A percentile compares a stretch with the other conserved stretches of the same genome.
Evolutionary conservation across 306 rosid species (phyloP).

Genomic region (Vigna hirtella): DNA sequence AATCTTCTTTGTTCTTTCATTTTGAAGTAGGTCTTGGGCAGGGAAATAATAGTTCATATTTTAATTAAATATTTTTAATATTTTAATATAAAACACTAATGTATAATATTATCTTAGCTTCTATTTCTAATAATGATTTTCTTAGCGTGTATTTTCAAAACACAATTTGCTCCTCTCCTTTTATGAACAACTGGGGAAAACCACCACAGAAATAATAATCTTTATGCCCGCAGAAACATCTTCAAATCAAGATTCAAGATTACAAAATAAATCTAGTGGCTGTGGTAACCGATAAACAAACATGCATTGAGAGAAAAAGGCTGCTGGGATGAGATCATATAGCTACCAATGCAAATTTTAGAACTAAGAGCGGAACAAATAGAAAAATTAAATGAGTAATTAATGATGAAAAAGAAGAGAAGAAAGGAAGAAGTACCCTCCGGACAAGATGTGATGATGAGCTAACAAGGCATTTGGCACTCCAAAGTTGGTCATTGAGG

Average conservation of each 20-base stretch:
- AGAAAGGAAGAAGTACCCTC: constrained; percentile 57
- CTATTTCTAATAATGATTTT: too few species aligned
- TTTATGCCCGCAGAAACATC: background rate
- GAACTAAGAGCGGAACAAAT: background rate
- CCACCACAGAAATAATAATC: too few species aligned
- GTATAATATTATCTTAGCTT: too few species aligned
- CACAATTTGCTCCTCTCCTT: too few species aligned
- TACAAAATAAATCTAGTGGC: background rate
- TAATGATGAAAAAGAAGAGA: background rate
- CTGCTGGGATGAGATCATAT: background rate
- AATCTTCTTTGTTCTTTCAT: background rate
- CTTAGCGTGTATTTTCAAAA: background rate
- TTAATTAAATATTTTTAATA: too few species aligned
- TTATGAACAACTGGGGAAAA: too few species aligned
- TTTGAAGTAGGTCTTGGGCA: too few species aligned
- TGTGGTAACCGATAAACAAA: background rate
- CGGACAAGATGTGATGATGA: constrained; percentile 82
- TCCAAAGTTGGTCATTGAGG: constrained; percentile 92
- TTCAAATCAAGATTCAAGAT: background rate
- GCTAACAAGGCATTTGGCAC: constrained; percentile 86
- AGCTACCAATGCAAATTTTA: background rate
- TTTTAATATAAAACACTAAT: too few species aligned
- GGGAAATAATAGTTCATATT: too few species aligned
- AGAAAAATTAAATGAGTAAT: background rate
- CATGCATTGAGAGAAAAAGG: background rate